phyloP scores from a whole-genome alignment of 1,139 yeast genomes.

The Yamadazyma diddensiae region DNA sequence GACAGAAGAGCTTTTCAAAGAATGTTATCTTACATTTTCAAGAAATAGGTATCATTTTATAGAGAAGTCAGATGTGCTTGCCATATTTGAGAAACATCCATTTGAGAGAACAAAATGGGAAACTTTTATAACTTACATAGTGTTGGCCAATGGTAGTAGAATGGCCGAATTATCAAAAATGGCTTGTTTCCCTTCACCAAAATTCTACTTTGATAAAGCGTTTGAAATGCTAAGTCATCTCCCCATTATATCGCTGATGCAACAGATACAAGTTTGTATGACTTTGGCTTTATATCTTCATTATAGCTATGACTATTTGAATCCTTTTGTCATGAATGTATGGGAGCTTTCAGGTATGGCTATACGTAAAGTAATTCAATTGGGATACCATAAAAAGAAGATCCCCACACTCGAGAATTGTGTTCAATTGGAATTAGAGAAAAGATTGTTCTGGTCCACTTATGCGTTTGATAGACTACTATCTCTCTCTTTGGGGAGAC shows the following conservation, averaged over 20 bases:
- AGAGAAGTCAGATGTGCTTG: slow-evolving; percentile 9
- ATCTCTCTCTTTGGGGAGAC: slow-evolving; percentile 14
- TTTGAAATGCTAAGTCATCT: slow-evolving; percentile 8
- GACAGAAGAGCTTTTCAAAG: slow-evolving; percentile 10
- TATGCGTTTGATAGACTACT: slow-evolving; percentile 14
- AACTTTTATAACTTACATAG: slow-evolving; percentile 8
- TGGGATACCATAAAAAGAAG: slow-evolving; percentile 12
- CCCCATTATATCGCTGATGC: slow-evolving; percentile 6
- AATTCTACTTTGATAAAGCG: slow-evolving; percentile 12
- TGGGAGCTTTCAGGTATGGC: slow-evolving; percentile 16
- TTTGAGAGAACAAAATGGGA: slow-evolving; percentile 12
- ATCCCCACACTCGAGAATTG: slow-evolving; percentile 9
- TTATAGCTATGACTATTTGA: slow-evolving; percentile 11
- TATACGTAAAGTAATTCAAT: slow-evolving; percentile 11
- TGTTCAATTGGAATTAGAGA: slow-evolving; percentile 11
- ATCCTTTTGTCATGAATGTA: slow-evolving; percentile 14
- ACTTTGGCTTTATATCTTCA: slow-evolving; percentile 13
- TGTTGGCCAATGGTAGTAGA: slow-evolving; percentile 14
- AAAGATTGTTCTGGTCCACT: slow-evolving; percentile 15
- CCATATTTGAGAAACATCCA: slow-evolving; percentile 6
- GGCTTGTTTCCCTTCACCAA: slow-evolving; percentile 9
- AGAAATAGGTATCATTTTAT: slow-evolving; percentile 14
- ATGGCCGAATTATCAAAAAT: slow-evolving; percentile 13
- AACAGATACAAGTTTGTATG: slow-evolving; percentile 15
- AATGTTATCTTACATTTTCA: slow-evolving; percentile 12